Percentiles rank a stretch among this genome's conserved stretches.
These are phyloP conservation scores for Xylaria bambusicola DNA, from an alignment of 495 filamentous ascomycete species.

Conservation along the genomic window DNA sequence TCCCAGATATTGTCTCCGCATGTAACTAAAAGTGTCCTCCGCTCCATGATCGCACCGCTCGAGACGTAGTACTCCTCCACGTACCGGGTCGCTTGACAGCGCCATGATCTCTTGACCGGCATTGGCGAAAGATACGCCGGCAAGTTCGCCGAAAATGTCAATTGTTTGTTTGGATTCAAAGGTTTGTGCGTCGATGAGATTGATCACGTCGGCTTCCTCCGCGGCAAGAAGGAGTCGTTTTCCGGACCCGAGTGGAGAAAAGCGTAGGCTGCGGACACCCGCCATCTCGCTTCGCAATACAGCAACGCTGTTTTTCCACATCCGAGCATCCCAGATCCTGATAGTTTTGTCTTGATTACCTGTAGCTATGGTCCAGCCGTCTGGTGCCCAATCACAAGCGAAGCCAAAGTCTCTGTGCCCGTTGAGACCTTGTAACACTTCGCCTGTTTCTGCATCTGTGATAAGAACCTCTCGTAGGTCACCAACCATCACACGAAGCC, in stretches of 20 bases:
- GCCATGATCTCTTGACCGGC: slow-evolving; percentile 73
- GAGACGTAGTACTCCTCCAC: slow-evolving; percentile 80
- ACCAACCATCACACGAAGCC: slow-evolving; percentile 76
- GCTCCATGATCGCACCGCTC: slow-evolving; percentile 55
- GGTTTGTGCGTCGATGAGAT: slow-evolving; percentile 71
- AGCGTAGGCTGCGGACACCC: slow-evolving; percentile 74
- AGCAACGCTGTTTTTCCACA: slow-evolving; percentile 62
- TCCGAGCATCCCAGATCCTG: slow-evolving; percentile 84
- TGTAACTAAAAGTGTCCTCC: slow-evolving; percentile 45
- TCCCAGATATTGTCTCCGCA: not conserved
- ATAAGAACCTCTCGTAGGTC: slow-evolving; percentile 51
- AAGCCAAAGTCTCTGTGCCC: slow-evolving; percentile 85
- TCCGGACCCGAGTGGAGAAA: slow-evolving; percentile 77
- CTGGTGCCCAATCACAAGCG: slow-evolving; percentile 87
- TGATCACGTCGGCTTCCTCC: slow-evolving; percentile 83
- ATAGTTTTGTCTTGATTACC: slow-evolving; percentile 86
- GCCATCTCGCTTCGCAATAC: slow-evolving; percentile 74
- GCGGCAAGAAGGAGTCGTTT: slow-evolving; percentile 73
- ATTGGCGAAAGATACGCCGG: slow-evolving; percentile 70
- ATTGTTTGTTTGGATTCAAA: slow-evolving; percentile 71
- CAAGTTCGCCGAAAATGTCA: slow-evolving; percentile 85
- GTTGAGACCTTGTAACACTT: slow-evolving; percentile 54
- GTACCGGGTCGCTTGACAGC: slow-evolving; percentile 69
- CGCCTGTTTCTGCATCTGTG: slow-evolving; percentile 49
- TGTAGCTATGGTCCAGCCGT: slow-evolving; percentile 86